Evolutionary conservation across 495 filamentous ascomycete genomes (phyloP), one percentile per base, ranked within the genome.

Genomic region (Sordaria brevicollis): DNA sequence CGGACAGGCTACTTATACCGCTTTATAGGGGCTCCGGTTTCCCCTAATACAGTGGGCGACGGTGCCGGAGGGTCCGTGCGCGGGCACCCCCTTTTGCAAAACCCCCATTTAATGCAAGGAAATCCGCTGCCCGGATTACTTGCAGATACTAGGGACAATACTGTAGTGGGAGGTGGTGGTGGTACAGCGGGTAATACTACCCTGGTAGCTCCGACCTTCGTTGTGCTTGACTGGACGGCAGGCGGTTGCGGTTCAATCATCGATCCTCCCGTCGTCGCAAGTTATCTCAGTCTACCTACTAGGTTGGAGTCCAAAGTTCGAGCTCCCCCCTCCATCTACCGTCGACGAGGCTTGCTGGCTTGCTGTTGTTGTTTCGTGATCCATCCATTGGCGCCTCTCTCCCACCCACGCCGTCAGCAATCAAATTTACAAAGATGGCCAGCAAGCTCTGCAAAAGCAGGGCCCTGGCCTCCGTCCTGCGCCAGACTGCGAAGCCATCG

Each of bases 361-460:
- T 11, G 49, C 25, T 33, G 25, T 33, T 62, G 49, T 62, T 62
- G 49, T 62, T 62, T 13, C 49, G 49, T 62, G 49, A n/a, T n/a
- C 7, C 1, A 62, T 31, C 49, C 49, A 62, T 62, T 62, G 25
- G 49, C 49, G 13, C 49, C 49, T 57, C 21, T 10, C 35, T 36
- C 25, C 33, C 49, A 31, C 25, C 25, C 13, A 62, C 71, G 31
- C 67, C 72, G 67, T 73, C 79, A 72, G 67, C 66, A 81, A 79
- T 80, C 78, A 76, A 74, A 5, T 62, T 33, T 35, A 69, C 83
- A 79, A 85, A 78, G 79, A 90, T 90, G 82, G 82, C 89, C 81
- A 88, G 88, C 85, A 89, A 87, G 83, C 78, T 89, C 81, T 86
- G 86, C 76, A 82, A 86, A 79, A 85, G 83, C 74, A 88, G 88